These are phyloP conservation scores for Aureobasidium sp. DNA, from an alignment of 2,329 filamentous ascomycete genomes.

Conservation along the genomic window DNA sequence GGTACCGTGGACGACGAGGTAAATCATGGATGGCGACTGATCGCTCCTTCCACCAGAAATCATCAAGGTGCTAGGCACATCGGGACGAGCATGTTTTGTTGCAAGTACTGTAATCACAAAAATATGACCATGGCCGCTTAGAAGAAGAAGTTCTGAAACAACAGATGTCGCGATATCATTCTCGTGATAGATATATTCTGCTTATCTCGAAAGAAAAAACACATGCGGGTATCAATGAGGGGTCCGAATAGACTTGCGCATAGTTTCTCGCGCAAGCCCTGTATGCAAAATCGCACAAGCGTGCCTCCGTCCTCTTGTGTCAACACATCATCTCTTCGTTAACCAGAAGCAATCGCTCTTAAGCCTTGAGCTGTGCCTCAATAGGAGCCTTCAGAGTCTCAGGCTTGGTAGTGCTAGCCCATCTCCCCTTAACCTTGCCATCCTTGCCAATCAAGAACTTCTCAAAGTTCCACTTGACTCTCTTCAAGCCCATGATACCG, in stretches of 20 bases:
- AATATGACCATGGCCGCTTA: background rate
- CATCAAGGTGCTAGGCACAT: too few relatives aligned
- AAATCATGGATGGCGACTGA: too few relatives aligned
- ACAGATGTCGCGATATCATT: background rate
- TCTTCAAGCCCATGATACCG: conserved; percentile 79
- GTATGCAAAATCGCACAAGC: background rate
- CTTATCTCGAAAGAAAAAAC: background rate
- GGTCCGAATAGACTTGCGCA: background rate
- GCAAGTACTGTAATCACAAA: too few relatives aligned
- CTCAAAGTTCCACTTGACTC: conserved; percentile 99
- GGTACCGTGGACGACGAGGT: too few relatives aligned
- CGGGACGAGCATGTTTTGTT: too few relatives aligned
- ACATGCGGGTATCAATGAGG: conserved; percentile 7
- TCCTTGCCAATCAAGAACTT: conserved; percentile 89
- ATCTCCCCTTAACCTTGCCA: conserved; percentile 76
- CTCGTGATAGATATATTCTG: background rate
- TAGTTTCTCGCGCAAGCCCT: background rate
- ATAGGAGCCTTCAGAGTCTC: conserved; percentile 70
- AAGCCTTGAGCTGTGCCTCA: conserved; percentile 58
- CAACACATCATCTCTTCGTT: too few relatives aligned
- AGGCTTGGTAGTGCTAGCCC: conserved; percentile 84
- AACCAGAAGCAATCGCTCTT: background rate
- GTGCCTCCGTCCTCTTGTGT: background rate
- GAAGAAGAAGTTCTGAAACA: background rate
- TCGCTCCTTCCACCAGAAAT: too few relatives aligned